phyloP scores from a whole-genome alignment of 139 green algal species.

The Picochlorum sp. region DNA sequence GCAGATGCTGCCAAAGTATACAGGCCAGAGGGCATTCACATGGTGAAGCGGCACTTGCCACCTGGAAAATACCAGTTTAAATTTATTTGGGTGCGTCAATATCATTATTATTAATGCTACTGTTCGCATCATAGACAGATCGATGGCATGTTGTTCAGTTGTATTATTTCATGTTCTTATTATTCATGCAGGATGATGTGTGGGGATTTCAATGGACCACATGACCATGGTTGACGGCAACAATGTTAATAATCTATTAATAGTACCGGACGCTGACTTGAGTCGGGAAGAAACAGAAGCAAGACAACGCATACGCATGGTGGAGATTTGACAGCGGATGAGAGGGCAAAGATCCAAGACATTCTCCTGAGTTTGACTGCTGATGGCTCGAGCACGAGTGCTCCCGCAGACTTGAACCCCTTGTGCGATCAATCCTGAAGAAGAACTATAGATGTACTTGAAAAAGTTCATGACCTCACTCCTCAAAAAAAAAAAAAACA shows the following conservation, averaged over 20 bases:
- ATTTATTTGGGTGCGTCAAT: slow-evolving; percentile 44
- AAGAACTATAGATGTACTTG: too few relatives aligned
- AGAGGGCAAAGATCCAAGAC: slow-evolving; percentile 1
- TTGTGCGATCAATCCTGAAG: too few relatives aligned
- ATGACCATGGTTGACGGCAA: slow-evolving; percentile 56
- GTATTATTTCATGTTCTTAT: not conserved
- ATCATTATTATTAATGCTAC: not conserved
- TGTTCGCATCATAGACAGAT: not conserved
- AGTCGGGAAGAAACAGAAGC: not conserved
- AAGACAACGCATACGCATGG: not conserved
- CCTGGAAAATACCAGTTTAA: slow-evolving; percentile 78
- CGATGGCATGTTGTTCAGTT: not conserved
- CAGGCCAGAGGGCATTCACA: slow-evolving; percentile 5
- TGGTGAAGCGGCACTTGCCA: slow-evolving; percentile 32
- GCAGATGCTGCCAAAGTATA: slow-evolving; percentile 35
- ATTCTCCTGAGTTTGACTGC: slow-evolving; percentile 1
- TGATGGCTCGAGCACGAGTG: slow-evolving; percentile 3
- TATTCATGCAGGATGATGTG: slow-evolving; percentile 53
- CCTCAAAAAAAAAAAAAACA: too few relatives aligned
- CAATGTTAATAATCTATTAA: slow-evolving; percentile 70
- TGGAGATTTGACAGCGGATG: slow-evolving; percentile 4
- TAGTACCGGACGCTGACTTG: slow-evolving; percentile 21
- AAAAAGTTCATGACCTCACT: too few relatives aligned
- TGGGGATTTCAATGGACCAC: slow-evolving; percentile 76
- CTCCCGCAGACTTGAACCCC: not conserved